Percentiles rank a stretch among this genome's conserved stretches.
Evolutionary conservation across 1,139 yeast species (phyloP).

Genomic region (Hyphopichia burtonii): DNA sequence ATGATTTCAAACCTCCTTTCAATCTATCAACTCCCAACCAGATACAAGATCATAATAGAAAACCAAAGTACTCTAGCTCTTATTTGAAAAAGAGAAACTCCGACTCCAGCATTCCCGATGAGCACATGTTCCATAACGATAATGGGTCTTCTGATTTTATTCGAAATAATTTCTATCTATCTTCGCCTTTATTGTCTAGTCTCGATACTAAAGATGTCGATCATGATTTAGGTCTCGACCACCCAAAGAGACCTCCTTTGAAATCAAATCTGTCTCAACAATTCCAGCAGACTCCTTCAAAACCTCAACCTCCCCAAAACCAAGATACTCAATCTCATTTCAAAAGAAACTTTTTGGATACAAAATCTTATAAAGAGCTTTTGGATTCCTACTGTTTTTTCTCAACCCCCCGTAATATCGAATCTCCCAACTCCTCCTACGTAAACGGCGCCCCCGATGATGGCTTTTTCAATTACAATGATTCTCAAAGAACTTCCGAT

Average conservation of each 20-base stretch:
- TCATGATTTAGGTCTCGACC: neutral
- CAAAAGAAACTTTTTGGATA: conserved; percentile 33
- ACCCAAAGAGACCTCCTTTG: neutral
- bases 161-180: conserved; percentile 35
- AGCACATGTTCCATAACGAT: conserved; percentile 11
- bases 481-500: neutral
- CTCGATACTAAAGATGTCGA: conserved; percentile 8
- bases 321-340: neutral
- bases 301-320: too few relatives aligned
- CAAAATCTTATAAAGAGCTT: conserved; percentile 65
- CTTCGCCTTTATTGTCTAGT: conserved; percentile 39
- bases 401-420: conserved; percentile 5
- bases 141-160: conserved; percentile 25
- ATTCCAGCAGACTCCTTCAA: neutral
- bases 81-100: conserved; percentile 37
- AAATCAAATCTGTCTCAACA: conserved; percentile 3
- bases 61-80: conserved; percentile 41
- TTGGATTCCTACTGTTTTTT: conserved; percentile 74
- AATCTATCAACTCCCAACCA: conserved; percentile 1
- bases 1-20: neutral
- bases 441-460: conserved; percentile 1
- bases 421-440: neutral
- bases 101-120: conserved; percentile 18
- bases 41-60: conserved; percentile 20
- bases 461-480: conserved; percentile 2